These are phyloP conservation scores for Aspergillus nanangensis DNA, from an alignment of 495 filamentous ascomycete species.

Conservation along the genomic window DNA sequence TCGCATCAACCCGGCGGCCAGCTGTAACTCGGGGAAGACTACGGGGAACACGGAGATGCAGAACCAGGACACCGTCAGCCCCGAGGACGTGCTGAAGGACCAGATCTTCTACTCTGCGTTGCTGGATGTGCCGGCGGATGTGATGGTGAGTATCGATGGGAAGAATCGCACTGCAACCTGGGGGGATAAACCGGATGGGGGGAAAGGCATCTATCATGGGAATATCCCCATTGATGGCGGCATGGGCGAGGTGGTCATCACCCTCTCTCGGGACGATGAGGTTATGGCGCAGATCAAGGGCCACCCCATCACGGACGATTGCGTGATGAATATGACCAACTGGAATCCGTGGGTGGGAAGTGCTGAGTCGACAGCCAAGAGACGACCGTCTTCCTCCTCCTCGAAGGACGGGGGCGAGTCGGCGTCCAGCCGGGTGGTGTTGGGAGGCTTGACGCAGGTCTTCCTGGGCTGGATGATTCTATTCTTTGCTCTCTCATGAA, in stretches of 20 bases:
- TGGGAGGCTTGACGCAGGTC: not conserved
- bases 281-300: constrained; percentile 32
- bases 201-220: constrained; percentile 48
- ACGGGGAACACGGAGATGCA: constrained; percentile 28
- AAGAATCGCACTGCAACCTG: constrained; percentile 23
- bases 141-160: constrained; percentile 50
- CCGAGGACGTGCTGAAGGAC: constrained; percentile 21
- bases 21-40: constrained; percentile 29
- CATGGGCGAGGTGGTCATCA: constrained; percentile 48
- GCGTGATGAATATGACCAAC: constrained; percentile 46
- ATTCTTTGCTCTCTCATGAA: not conserved
- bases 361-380: constrained; percentile 5
- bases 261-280: constrained; percentile 37
- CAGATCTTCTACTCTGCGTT: constrained; percentile 36
- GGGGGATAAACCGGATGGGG: constrained; percentile 22
- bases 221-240: constrained; percentile 43
- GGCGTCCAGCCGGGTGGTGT: not conserved
- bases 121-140: constrained; percentile 22
- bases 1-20: constrained; percentile 37
- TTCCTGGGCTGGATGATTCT: not conserved
- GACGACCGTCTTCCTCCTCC: not conserved
- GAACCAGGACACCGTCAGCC: constrained; percentile 5
- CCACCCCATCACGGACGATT: constrained; percentile 40
- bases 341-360: constrained; percentile 48
- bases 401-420: not conserved